phyloP scores from a whole-genome alignment of 306 rosid genomes.

The Alnus glutinosa region DNA sequence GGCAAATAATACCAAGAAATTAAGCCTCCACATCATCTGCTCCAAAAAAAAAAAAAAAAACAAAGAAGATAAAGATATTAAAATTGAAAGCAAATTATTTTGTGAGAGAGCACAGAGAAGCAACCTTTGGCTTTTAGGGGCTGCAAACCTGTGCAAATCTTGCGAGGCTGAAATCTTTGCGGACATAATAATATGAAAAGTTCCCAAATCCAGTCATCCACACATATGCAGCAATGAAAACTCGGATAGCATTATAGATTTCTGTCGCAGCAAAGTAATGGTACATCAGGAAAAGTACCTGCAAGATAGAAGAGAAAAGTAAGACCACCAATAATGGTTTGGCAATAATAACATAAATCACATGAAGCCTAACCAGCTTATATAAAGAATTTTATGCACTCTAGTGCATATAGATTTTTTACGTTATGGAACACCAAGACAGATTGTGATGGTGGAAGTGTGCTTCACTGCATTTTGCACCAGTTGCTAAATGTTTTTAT shows the following conservation, averaged over 20 bases:
- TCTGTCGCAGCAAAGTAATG: slow-evolving; percentile 91
- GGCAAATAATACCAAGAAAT: slow-evolving; percentile 79
- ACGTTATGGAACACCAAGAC: not conserved
- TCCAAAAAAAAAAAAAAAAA: slow-evolving; percentile 30
- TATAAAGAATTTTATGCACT: not conserved
- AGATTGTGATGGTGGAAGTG: not conserved
- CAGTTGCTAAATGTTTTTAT: slow-evolving; percentile 9
- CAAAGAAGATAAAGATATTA: not conserved
- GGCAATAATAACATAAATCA: slow-evolving; percentile 10
- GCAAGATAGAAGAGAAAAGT: slow-evolving; percentile 10
- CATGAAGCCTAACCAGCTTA: not conserved
- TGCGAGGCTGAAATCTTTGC: slow-evolving; percentile 87
- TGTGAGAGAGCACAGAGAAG: slow-evolving; percentile 9
- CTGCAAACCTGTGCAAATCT: slow-evolving; percentile 84
- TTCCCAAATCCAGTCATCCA: slow-evolving; percentile 99
- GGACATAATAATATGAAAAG: slow-evolving; percentile 90
- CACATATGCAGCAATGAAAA: slow-evolving; percentile 87
- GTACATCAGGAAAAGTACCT: slow-evolving; percentile 59
- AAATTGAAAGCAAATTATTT: slow-evolving; percentile 20
- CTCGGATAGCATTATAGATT: slow-evolving; percentile 78
- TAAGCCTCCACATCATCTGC: slow-evolving; percentile 99
- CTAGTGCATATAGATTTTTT: not conserved
- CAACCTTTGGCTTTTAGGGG: slow-evolving; percentile 27
- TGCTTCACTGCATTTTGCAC: not conserved
- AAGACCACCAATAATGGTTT: slow-evolving; percentile 18